A percentile compares a stretch with the other conserved stretches of the same genome.
Conservation (phyloP, 805 yeast species). For the Yarrowia sp. region DNA sequence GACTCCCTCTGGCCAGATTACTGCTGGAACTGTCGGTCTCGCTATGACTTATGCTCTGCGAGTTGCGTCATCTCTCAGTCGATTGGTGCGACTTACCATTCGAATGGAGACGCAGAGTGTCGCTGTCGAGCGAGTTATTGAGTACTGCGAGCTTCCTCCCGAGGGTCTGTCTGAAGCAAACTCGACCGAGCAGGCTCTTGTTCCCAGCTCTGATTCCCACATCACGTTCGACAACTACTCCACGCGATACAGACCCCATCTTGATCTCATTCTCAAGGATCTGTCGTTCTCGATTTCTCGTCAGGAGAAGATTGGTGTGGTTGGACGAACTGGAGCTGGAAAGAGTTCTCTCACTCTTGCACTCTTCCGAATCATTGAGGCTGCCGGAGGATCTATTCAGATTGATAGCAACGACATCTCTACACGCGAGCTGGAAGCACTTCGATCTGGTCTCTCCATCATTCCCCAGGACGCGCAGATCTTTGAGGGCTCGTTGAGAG, state of each 20-base stretch:
- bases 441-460: constrained; percentile 69
- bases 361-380: constrained; percentile 64
- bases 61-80: constrained; percentile 52
- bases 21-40: constrained; percentile 59
- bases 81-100: constrained; percentile 38
- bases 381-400: constrained; percentile 50
- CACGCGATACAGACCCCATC: constrained; percentile 60
- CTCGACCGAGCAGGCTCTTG: constrained; percentile 43
- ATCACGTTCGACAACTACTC: constrained; percentile 56
- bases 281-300: constrained; percentile 51
- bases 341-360: constrained; percentile 74
- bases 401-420: constrained; percentile 72
- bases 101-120: constrained; percentile 42
- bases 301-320: constrained; percentile 73
- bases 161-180: constrained; percentile 41
- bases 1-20: constrained; percentile 29
- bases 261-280: constrained; percentile 64
- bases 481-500: constrained; percentile 74
- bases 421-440: constrained; percentile 59
- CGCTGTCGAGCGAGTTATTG: constrained; percentile 68
- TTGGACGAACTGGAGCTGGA: constrained; percentile 92
- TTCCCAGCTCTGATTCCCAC: constrained; percentile 66
- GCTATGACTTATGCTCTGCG: constrained; percentile 50
- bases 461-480: constrained; percentile 90
- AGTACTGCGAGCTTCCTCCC: constrained; percentile 55